Base-by-base conservation (phyloP, 2,329 filamentous ascomycete species). In the Botrytis sinoallii region DNA sequence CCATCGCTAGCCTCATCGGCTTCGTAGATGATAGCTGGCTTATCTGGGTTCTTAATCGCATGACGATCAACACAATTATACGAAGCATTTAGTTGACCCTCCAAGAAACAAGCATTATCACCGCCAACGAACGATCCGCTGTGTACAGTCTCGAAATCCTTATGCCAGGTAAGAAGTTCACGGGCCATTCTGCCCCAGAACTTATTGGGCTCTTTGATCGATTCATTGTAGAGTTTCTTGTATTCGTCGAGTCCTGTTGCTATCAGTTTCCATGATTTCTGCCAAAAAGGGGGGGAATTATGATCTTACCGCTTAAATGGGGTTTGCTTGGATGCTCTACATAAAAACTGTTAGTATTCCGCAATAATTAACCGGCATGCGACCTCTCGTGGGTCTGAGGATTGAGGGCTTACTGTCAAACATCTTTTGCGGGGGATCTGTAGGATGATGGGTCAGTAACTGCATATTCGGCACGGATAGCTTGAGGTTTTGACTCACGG, bases 61-160 rank as follows among this genome's bases (percentile, higher is more conserved):
- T 98, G 95, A 75, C 96, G 93, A 82, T 99, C 96, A 77, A 99
- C 91, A 81, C 94, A 97, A 87, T 99, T 99, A 90, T 94, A 98
- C 42, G 93, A 96, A 76, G 96, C 96, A 81, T 99, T 99, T 81
- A 99, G 87, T 80, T 91, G 90, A 78, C 96, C 96, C 85, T 98
- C 96, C 75, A 95, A 85, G 82, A 98, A 99, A 95, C 96, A 99
- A 76, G 94, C 93, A 81, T 88, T 91, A 85, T 99, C 95, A 79
- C 96, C 96, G 76, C 92, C 87, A 71, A 83, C 83, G 73, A 99
- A 89, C 44, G 90, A 90, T 75, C 96, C 96, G 74, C 87, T 89
- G 82, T 90, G 90, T 71, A 97, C 94, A 20, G 95, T 98, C 83
- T 97, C 86, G 84, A 99, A 99, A 82, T 98, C 95, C 78, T 88